Conservation (phyloP, 2,329 filamentous ascomycete genomes). For the Alternaria sp. region DNA sequence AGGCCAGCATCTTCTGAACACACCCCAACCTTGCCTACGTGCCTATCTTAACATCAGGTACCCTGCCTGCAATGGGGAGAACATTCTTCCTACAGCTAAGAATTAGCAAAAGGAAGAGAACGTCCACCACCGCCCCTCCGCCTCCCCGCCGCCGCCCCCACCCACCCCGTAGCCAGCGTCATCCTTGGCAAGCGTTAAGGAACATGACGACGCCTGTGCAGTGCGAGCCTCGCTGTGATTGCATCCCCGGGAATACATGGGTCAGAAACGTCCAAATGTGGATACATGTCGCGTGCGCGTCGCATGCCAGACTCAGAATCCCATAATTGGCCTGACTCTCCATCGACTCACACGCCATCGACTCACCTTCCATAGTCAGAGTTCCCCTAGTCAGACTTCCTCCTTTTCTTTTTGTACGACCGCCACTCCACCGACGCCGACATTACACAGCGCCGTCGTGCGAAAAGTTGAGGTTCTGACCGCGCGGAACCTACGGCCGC, state of each 20-base stretch:
- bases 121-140: too few relatives aligned
- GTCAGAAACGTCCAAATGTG: constrained; percentile 11
- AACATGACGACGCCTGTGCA: constrained; percentile 33
- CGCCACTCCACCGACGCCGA: neutral
- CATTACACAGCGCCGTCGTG: neutral
- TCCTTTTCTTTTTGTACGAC: neutral
- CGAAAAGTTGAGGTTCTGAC: neutral
- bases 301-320: neutral
- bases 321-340: neutral
- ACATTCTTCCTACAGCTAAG: too few relatives aligned
- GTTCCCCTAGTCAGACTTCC: neutral
- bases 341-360: neutral
- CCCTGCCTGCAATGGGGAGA: too few relatives aligned
- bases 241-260: constrained; percentile 5
- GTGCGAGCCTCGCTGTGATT: constrained; percentile 3
- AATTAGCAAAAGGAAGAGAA: too few relatives aligned
- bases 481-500: neutral
- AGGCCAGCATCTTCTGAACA: too few relatives aligned
- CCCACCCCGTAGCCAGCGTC: neutral
- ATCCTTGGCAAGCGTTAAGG: constrained; percentile 15
- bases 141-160: too few relatives aligned
- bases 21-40: too few relatives aligned
- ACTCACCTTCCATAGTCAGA: neutral
- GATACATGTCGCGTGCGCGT: constrained; percentile 23
- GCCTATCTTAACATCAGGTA: too few relatives aligned